Base-by-base conservation (phyloP, 345 rosid genomes). In the Hirschfeldia incana region DNA sequence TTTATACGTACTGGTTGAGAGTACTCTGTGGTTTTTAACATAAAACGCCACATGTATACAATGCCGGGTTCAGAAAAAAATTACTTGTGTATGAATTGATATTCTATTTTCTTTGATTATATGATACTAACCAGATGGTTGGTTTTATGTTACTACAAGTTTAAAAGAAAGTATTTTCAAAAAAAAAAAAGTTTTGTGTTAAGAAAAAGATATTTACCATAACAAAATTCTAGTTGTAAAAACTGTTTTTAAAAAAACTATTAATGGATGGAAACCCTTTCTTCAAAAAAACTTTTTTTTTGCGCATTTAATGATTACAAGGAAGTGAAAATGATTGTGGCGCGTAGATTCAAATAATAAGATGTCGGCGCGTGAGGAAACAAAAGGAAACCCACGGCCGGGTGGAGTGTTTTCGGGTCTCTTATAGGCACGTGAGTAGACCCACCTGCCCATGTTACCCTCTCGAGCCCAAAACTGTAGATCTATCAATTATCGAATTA, bases 371-470 rank as follows among this genome's bases (percentile, higher is more conserved):
- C 61, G 83, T 69, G 83, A 69, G 79, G 79, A 17, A 55, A 74
- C 83, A 74, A 39, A 74, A 32, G 15, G 1, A 60, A 63, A 74
- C 79, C 79, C 83, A 80, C 79, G 83, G 75, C 83, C 76, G 76
- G 78, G 67, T 80, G 66, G 60, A 74, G 71, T 80, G 83, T 80
- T 74, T 73, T 74, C 71, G 78, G 71, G 82, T 79, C 78, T 75
- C 75, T 62, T 79, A 12, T 62, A 21, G 61, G 69, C 83, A 69
- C 79, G 83, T 79, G 83, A 74, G 36, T 11, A 44, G 67, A 72
- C 73, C 82, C 78, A 79, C 82, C 74, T 61, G 74, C 82, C 77
- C 82, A 73, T 79, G 78, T 79, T 78, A 73, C 76, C 13, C 76
- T 78, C 81, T 78, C 73, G 76, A 65, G 71, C 76, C 81, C 69